A percentile compares a stretch with the other conserved stretches of the same genome.
These are phyloP conservation scores for Geum urbanum DNA, from an alignment of 306 rosid species.

Conservation along the genomic window DNA sequence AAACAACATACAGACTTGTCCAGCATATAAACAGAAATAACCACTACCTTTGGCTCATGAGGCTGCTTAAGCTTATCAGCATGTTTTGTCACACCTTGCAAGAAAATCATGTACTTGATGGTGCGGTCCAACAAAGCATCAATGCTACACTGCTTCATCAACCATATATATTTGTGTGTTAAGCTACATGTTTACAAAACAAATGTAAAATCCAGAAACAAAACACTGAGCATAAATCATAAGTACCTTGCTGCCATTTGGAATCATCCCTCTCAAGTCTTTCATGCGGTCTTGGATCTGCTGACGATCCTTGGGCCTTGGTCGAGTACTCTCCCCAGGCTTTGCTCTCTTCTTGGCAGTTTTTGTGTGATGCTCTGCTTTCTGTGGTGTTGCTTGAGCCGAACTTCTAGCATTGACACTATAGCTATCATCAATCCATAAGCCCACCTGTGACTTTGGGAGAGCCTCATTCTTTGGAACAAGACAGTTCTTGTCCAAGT, in stretches of 20 bases:
- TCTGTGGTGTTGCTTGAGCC: slow-evolving; percentile 31
- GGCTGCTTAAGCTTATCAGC: slow-evolving; percentile 66
- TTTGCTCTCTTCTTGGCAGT: slow-evolving; percentile 58
- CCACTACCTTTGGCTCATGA: slow-evolving; percentile 56
- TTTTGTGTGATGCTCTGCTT: slow-evolving; percentile 51
- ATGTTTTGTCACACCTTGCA: slow-evolving; percentile 53
- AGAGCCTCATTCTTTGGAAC: slow-evolving; percentile 42
- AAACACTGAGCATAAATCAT: slow-evolving; percentile 4
- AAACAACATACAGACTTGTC: slow-evolving; percentile 12
- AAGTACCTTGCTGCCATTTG: slow-evolving; percentile 73
- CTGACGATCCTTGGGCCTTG: slow-evolving; percentile 96
- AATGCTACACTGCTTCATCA: slow-evolving; percentile 84
- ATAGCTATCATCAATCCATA: slow-evolving; percentile 56
- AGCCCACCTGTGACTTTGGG: slow-evolving; percentile 48
- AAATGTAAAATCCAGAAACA: slow-evolving; percentile 1
- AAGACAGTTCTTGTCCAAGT: slow-evolving; percentile 31
- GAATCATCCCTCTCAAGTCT: slow-evolving; percentile 83
- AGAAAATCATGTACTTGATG: slow-evolving; percentile 80
- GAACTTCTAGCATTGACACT: slow-evolving; percentile 39
- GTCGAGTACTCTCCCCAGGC: slow-evolving; percentile 71
- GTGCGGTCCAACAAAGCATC: slow-evolving; percentile 79
- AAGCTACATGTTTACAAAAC: not conserved
- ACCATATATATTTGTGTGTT: slow-evolving; percentile 19
- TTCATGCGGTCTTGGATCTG: slow-evolving; percentile 86
- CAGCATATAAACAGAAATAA: not conserved